phyloP scores from a whole-genome alignment of 1,284 basidiomycete genomes.

The Microbotryum intermedium region DNA sequence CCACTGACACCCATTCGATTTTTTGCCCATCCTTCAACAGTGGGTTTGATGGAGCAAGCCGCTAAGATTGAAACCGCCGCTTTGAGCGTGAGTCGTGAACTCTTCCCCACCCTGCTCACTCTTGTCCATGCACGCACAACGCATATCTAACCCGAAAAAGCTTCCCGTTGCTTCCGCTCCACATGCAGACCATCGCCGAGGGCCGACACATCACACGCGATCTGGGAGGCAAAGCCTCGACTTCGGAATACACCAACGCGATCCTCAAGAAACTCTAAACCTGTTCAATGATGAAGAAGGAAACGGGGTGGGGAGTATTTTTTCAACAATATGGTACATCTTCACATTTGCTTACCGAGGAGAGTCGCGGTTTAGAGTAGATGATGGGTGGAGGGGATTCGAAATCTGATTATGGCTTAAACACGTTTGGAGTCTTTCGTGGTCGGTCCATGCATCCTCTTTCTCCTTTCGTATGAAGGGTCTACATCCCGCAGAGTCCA shows the following conservation, averaged over 20 bases:
- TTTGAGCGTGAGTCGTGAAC: conserved; percentile 54
- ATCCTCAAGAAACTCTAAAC: conserved; percentile 64
- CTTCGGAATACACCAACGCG: conserved; percentile 75
- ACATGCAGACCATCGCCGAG: conserved; percentile 76
- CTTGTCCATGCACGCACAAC: neutral
- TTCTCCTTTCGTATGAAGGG: no score
- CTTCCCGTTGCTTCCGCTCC: neutral
- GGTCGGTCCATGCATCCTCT: no score
- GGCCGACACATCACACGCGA: conserved; percentile 88
- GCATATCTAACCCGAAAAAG: neutral
- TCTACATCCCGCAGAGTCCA: no score
- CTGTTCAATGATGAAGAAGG: neutral
- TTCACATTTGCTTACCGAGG: no score
- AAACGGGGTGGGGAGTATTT: no score
- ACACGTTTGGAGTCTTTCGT: no score
- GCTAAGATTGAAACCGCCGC: conserved; percentile 86
- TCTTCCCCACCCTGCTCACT: conserved; percentile 13
- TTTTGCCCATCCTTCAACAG: neutral
- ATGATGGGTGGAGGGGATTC: no score
- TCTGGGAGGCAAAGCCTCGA: conserved; percentile 80
- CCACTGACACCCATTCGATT: no score
- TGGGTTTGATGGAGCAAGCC: conserved; percentile 81
- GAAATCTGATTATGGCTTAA: no score
- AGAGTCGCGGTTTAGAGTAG: no score
- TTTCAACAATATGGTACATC: no score